Conservation (phyloP, 1,139 yeast genomes). For the Kodamaea plutei region DNA sequence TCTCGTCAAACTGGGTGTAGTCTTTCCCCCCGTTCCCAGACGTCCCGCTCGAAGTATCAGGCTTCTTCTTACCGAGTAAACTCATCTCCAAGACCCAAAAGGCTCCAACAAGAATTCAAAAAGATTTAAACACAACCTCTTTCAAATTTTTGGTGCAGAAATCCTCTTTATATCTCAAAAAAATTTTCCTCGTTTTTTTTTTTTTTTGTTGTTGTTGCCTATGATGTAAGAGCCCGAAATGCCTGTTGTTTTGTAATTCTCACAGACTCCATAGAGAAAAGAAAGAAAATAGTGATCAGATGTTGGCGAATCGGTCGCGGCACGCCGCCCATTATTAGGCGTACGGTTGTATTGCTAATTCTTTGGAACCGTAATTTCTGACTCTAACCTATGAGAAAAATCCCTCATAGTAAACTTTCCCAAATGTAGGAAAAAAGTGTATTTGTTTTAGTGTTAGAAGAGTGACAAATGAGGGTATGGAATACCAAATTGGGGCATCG, state of each 20-base stretch:
- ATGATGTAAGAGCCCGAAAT: slow-evolving; percentile 1
- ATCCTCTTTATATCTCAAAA: background rate
- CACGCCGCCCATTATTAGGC: background rate
- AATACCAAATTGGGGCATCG: too few relatives aligned
- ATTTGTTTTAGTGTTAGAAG: slow-evolving; percentile 6
- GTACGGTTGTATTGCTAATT: too few relatives aligned
- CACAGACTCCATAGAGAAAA: background rate
- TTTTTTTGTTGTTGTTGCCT: too few relatives aligned
- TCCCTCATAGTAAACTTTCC: slow-evolving; percentile 7
- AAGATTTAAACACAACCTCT: background rate
- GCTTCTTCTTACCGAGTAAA: slow-evolving; percentile 9
- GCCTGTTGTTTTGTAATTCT: too few relatives aligned
- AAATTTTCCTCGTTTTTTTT: too few relatives aligned
- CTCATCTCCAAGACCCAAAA: slow-evolving; percentile 5
- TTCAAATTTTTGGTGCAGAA: background rate
- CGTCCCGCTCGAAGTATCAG: slow-evolving; percentile 3
- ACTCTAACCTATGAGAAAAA: slow-evolving; percentile 10
- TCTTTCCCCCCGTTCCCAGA: slow-evolving; percentile 7
- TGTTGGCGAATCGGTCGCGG: background rate
- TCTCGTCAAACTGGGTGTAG: slow-evolving; percentile 38
- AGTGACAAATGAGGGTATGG: too few relatives aligned
- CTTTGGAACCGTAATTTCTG: too few relatives aligned
- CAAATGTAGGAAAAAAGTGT: background rate
- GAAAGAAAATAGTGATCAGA: background rate
- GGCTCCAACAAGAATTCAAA: background rate